Evolutionary conservation across 2,329 filamentous ascomycete species (phyloP).

Genomic region (Neocatenulostroma microsporum): DNA sequence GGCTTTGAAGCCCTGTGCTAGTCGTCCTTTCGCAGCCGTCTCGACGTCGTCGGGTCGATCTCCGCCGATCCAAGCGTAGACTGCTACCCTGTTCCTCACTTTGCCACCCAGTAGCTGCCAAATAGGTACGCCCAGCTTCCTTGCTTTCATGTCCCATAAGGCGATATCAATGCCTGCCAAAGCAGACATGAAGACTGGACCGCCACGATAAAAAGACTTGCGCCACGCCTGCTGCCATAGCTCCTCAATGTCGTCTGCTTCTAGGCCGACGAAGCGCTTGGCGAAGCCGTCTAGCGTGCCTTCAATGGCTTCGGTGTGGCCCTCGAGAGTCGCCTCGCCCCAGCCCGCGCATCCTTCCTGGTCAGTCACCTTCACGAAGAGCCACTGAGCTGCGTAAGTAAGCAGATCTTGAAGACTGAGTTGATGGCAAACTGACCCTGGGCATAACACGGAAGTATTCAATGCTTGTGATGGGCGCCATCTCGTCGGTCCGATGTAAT

Average conservation of each 20-base stretch:
- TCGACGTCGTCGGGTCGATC: constrained; percentile 62
- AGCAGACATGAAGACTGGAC: constrained; percentile 73
- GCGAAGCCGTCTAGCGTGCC: constrained; percentile 62
- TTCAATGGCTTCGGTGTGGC: constrained; percentile 66
- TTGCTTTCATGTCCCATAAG: constrained; percentile 64
- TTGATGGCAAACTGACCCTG: constrained; percentile 27
- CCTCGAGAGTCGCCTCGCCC: constrained; percentile 68
- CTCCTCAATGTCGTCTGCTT: constrained; percentile 71
- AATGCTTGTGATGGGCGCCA: constrained; percentile 58
- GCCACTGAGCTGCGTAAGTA: constrained; percentile 41
- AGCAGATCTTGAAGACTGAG: not conserved
- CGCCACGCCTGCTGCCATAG: constrained; percentile 71
- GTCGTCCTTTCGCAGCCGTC: constrained; percentile 41
- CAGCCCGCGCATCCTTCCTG: constrained; percentile 58
- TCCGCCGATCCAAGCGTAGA: constrained; percentile 74
- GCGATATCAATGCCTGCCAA: constrained; percentile 72
- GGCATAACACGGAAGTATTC: constrained; percentile 70
- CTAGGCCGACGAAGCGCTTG: constrained; percentile 54
- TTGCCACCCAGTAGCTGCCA: constrained; percentile 59
- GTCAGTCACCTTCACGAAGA: constrained; percentile 70
- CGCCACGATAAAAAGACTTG: constrained; percentile 64
- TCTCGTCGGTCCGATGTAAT: constrained; percentile 25
- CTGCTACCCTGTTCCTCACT: constrained; percentile 59
- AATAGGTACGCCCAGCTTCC: constrained; percentile 7
- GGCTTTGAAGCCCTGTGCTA: constrained; percentile 55